Evolutionary conservation across 495 filamentous ascomycete genomes (phyloP).

Genomic region (Talaromyces thailandensis): DNA sequence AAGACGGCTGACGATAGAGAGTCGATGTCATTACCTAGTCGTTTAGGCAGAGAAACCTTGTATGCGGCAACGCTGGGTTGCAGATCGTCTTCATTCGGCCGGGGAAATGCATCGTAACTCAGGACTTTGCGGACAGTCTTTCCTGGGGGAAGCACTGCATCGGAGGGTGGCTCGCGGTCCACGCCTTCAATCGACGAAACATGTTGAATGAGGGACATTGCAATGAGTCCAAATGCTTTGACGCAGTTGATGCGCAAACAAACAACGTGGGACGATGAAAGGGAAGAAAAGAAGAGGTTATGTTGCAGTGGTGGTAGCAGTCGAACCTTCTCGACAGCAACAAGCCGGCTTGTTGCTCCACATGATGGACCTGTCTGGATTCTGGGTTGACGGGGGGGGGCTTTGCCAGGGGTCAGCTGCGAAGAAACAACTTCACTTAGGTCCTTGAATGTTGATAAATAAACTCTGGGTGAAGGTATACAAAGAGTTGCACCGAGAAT

Average conservation of each 20-base stretch:
- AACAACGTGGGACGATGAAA: not conserved
- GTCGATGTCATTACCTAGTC: slow-evolving; percentile 43
- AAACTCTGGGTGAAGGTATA: not conserved
- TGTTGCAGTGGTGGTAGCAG: not conserved
- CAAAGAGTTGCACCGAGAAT: not conserved
- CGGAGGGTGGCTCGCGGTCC: slow-evolving; percentile 18
- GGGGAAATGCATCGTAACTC: slow-evolving; percentile 25
- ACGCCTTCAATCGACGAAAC: slow-evolving; percentile 31
- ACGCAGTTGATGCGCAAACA: not conserved
- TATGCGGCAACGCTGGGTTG: slow-evolving; percentile 30
- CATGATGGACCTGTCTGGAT: not conserved
- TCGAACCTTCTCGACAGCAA: not conserved
- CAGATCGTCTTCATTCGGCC: slow-evolving; percentile 12
- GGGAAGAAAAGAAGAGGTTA: not conserved
- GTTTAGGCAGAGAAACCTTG: slow-evolving; percentile 42
- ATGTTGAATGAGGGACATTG: slow-evolving; percentile 36
- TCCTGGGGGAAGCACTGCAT: not conserved
- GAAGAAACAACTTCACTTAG: not conserved
- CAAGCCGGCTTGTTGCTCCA: not conserved
- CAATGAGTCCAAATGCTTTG: not conserved
- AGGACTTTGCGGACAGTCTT: slow-evolving; percentile 15
- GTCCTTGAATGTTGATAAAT: not conserved
- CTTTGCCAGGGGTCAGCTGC: not conserved
- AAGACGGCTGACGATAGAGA: too few species aligned
- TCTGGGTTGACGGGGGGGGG: not conserved